Evolutionary conservation across 2,329 filamentous ascomycete species (phyloP), one percentile per base, ranked within the genome.

Genomic region (Xylariales sp.): DNA sequence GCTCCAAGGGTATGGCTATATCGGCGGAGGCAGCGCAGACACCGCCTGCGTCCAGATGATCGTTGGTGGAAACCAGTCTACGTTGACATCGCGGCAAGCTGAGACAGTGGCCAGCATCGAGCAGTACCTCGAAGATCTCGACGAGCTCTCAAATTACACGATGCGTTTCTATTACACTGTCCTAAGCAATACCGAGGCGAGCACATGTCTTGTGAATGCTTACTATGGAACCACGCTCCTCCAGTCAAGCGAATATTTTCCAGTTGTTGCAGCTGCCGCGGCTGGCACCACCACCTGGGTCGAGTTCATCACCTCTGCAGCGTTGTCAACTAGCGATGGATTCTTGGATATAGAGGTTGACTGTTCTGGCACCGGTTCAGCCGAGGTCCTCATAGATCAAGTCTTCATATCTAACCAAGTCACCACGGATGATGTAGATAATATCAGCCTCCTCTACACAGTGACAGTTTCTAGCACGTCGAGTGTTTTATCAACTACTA

Each of bases 151-250:
- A 12, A 11, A 33, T 10, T 33, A 33, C 30, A 33, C 30, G 10
- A 33, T 33, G 17, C 30, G 30, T 10, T 33, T 33, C 30, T 33
- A 33, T 19, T 33, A 33, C n/a, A 33, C 30, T n/a, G 20, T 33
- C 20, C 16, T 33, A 12, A 18, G 15, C 30, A 33, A 33, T 16
- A 11, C 30, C 13, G 17, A 18, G 30, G 16, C 30, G 16, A 33
- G 20, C 17, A 33, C 30, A 10, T 33, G 30, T 33, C 17, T 15
- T 13, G 20, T 33, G 30, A 18, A 33, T 15, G 30, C 30, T 3
- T 33, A 33, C 17, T 33, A 33, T 16, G 30, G 30, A 8, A 18
- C 17, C 12, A 18, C 30, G 8, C 16, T 33, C 8, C 30, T 33
- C 5, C 17, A 15, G 12, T 10, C 6, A 5, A 18, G 15, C 10